Evolutionary conservation across 75 land plant genomes (phyloP).

Genomic region (Cryptomeria japonica): DNA sequence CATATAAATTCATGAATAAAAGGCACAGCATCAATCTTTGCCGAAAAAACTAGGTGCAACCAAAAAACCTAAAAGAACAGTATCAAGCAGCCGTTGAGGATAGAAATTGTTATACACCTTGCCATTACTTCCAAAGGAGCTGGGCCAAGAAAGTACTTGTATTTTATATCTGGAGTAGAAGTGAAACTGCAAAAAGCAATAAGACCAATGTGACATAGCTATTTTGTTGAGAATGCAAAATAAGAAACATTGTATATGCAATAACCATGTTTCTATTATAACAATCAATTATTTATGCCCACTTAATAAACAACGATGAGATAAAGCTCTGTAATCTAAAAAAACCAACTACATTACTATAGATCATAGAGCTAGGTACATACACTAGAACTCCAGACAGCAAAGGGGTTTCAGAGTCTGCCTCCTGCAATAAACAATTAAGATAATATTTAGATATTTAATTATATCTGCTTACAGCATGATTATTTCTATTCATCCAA

Average conservation of each 20-base stretch:
- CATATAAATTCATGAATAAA: no score
- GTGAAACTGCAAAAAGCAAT: conserved; percentile 56
- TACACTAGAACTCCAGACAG: conserved; percentile 68
- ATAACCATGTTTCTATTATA: no score
- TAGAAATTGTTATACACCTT: conserved; percentile 36
- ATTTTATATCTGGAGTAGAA: conserved; percentile 57
- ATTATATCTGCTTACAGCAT: not conserved
- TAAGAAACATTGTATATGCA: no score
- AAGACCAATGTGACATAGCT: not conserved
- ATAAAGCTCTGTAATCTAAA: no score
- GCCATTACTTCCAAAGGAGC: conserved; percentile 95
- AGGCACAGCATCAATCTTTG: no score
- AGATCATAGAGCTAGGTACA: conserved; percentile 10
- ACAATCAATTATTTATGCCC: no score
- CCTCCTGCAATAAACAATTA: conserved; percentile 45
- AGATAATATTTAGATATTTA: not conserved
- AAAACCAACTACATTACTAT: not conserved
- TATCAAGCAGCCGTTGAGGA: not conserved
- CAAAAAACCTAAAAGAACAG: not conserved
- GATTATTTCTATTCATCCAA: not conserved
- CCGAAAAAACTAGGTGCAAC: not conserved
- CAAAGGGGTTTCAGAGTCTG: conserved; percentile 34
- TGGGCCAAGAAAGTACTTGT: conserved; percentile 92
- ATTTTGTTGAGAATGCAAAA: not conserved
- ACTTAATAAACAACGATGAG: no score